Percentiles rank a stretch among this genome's conserved stretches.
These are phyloP conservation scores for Magnolia officinalis DNA, from an alignment of 164 flowering plant species.

Conservation along the genomic window DNA sequence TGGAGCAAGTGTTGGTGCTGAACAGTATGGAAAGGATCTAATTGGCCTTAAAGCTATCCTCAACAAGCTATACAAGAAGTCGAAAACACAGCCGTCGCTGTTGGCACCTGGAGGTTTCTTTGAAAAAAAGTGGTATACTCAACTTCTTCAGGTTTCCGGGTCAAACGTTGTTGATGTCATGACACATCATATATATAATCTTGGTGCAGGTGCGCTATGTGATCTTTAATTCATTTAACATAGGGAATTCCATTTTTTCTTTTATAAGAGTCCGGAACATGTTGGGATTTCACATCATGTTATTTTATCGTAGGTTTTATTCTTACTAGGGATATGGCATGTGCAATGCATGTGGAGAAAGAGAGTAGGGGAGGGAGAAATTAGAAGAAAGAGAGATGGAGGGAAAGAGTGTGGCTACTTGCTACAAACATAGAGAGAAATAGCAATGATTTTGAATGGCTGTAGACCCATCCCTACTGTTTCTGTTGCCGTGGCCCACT, in stretches of 20 bases:
- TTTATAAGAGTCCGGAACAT: not conserved
- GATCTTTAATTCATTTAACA: not conserved
- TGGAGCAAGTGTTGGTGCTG: slow-evolving; percentile 67
- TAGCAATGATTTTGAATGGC: no score
- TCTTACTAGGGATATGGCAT: not conserved
- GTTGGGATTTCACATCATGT: not conserved
- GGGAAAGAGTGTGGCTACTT: no score
- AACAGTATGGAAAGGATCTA: slow-evolving; percentile 71
- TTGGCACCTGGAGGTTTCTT: slow-evolving; percentile 96
- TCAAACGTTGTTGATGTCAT: slow-evolving; percentile 45
- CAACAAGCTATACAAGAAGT: slow-evolving; percentile 40
- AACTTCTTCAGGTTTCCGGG: slow-evolving; percentile 75
- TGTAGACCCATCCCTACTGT: no score
- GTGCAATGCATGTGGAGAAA: no score
- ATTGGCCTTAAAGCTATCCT: slow-evolving; percentile 50
- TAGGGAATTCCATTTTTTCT: not conserved
- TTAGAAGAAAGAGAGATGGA: no score
- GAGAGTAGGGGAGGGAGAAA: no score
- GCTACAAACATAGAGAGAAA: no score
- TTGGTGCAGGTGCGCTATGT: slow-evolving; percentile 56
- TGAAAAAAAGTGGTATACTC: slow-evolving; percentile 56
- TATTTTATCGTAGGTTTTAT: not conserved
- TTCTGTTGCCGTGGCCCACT: no score
- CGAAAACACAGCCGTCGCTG: slow-evolving; percentile 46
- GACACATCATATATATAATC: slow-evolving; percentile 83